Percentiles rank a stretch among this genome's conserved stretches.
Conservation (phyloP, 768 basidiomycete species). For the Serendipita indica region DNA sequence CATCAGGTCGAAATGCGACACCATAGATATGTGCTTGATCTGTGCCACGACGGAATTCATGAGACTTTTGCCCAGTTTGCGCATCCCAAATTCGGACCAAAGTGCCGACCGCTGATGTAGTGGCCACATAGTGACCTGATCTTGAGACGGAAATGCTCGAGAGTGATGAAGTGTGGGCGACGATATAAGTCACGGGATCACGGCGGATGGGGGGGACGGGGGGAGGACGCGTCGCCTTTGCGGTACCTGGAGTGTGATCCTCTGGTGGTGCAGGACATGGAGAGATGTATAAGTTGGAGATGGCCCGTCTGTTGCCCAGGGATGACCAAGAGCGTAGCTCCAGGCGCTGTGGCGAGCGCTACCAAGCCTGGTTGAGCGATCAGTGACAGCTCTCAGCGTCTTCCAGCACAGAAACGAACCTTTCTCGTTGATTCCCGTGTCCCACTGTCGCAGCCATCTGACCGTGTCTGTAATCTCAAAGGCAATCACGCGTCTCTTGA, state of each 20-base stretch:
- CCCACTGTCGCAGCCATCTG: constrained; percentile 58
- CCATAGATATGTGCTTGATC: constrained; percentile 89
- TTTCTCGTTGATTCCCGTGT: constrained; percentile 74
- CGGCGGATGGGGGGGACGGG: constrained; percentile 38
- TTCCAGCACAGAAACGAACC: constrained; percentile 18
- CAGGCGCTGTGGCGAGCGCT: constrained; percentile 60
- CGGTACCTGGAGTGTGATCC: constrained; percentile 14
- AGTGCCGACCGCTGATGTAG: constrained; percentile 71
- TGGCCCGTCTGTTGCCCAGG: constrained; percentile 79
- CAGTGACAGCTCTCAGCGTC: neutral
- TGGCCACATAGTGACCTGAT: constrained; percentile 68
- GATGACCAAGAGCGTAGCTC: constrained; percentile 70
- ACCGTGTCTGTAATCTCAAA: constrained; percentile 56
- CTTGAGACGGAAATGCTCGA: constrained; percentile 63
- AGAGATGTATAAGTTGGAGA: constrained; percentile 74
- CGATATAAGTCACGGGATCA: constrained; percentile 68
- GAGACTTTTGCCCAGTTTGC: constrained; percentile 29
- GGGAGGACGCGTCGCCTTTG: constrained; percentile 40
- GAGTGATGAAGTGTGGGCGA: constrained; percentile 67
- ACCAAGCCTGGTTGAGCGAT: constrained; percentile 44
- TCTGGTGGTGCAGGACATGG: constrained; percentile 50
- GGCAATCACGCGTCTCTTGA: constrained; percentile 62
- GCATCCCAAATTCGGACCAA: constrained; percentile 81
- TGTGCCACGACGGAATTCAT: constrained; percentile 67
- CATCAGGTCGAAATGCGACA: constrained; percentile 74